Evolutionary conservation across 495 filamentous ascomycete genomes (phyloP), one percentile per base, ranked within the genome.

Genomic region (Tetracladium setigerum): DNA sequence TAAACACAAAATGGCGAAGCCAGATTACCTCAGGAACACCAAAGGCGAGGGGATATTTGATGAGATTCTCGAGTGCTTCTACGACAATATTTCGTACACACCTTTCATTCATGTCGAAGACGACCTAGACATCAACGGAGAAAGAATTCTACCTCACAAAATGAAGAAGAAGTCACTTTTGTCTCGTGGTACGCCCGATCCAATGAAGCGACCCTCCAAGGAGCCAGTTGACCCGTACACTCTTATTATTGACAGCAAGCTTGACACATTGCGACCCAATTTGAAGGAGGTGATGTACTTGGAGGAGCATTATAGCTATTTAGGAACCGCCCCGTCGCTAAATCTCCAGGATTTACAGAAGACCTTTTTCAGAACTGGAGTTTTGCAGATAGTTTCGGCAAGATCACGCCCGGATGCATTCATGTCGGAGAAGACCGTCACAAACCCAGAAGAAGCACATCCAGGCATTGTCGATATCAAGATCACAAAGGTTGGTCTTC

Each of bases 41-140:
- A 78, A 81, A 8, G 86, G 84, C 1, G 88, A 95, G 60, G 89
- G 89, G 12, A 84, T 97, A 17, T 83, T 85, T 22, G 89, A 92
- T 46, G 92, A 96, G 44, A 87, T 97, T 22, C 72, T 96, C 5
- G 89, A 86, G 60, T 96, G 90, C 61, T 92, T 97, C 60, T 99
- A 97, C 64, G 92, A 96, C 64, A 99, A 99, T 55, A 95, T 96
- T 55, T 85, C 81, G 8, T 98, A 98, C 53, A 98, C 92, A 1
- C 92, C 92, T 9, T 98, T 98, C 57, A 95, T 98, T 47, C 87
- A 91, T 46, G 82, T 95, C 41, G 92, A 97, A 62, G 92, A 98
- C 59, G 88, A 94, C 38, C 61, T 87, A 12, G 86, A 92, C 52
- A 73, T 87, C 50, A 91, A 82, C 50, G 79, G 82, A 8, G 85